Conservation (phyloP, 2,329 filamentous ascomycete species). For the Fusarium napiforme region DNA sequence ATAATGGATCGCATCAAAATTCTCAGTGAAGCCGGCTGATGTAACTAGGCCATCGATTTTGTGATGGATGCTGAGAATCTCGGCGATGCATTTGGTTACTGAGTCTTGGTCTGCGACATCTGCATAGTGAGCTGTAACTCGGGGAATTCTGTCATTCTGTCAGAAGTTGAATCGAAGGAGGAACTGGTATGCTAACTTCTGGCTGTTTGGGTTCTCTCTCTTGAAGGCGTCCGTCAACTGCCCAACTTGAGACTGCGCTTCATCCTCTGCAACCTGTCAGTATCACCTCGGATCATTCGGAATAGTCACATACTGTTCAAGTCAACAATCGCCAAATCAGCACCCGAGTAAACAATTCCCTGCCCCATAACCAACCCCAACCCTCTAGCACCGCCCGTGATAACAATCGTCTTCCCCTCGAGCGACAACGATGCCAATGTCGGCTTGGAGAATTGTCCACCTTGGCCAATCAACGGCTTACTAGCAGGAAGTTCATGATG, state of each 20-base stretch:
- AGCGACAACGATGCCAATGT: constrained; percentile 88
- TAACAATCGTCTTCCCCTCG: constrained; percentile 81
- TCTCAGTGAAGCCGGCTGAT: constrained; percentile 94
- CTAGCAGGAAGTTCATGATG: constrained; percentile 77
- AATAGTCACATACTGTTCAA: constrained; percentile 78
- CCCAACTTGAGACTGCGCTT: constrained; percentile 80
- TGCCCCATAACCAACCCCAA: constrained; percentile 93
- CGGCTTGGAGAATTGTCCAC: constrained; percentile 83
- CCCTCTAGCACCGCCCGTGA: constrained; percentile 90
- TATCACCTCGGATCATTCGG: not conserved
- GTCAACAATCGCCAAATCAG: constrained; percentile 90
- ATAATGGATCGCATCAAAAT: constrained; percentile 90
- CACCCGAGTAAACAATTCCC: constrained; percentile 86
- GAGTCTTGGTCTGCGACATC: constrained; percentile 87
- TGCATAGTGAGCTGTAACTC: constrained; percentile 87
- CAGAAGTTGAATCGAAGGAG: not conserved
- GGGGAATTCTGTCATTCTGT: constrained; percentile 67
- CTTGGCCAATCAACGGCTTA: constrained; percentile 76
- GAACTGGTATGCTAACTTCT: constrained; percentile 59
- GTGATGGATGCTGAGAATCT: constrained; percentile 68
- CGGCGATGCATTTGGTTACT: constrained; percentile 76
- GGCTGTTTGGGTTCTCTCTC: constrained; percentile 79
- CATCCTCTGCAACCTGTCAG: constrained; percentile 69
- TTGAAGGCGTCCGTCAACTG: constrained; percentile 79
- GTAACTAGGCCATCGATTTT: constrained; percentile 95